Conservation (phyloP, 2,329 filamentous ascomycete species). For the Cercospora berteroae region DNA sequence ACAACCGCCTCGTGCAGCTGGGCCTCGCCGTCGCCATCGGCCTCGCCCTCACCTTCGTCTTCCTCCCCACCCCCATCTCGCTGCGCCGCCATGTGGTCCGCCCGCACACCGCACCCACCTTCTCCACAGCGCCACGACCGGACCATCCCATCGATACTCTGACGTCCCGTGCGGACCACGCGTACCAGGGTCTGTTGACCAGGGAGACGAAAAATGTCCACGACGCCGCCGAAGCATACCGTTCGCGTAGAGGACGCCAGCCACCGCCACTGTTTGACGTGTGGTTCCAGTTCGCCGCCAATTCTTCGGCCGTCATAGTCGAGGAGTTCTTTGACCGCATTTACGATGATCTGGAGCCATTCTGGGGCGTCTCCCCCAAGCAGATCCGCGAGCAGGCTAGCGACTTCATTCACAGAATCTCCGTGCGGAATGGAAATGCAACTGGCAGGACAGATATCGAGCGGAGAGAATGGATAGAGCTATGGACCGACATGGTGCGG, state of each 20-base stretch:
- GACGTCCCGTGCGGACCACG: slow-evolving; percentile 37
- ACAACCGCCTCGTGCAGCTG: slow-evolving; percentile 36
- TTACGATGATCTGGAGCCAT: slow-evolving; percentile 50
- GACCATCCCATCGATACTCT: slow-evolving; percentile 44
- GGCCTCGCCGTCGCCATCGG: slow-evolving; percentile 28
- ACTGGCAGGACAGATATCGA: slow-evolving; percentile 33
- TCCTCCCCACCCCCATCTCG: slow-evolving; percentile 26
- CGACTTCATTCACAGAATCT: slow-evolving; percentile 41
- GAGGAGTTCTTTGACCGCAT: slow-evolving; percentile 55
- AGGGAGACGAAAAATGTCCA: slow-evolving; percentile 41
- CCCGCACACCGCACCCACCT: slow-evolving; percentile 11
- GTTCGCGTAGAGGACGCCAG: slow-evolving; percentile 46
- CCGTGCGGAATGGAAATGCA: slow-evolving; percentile 42
- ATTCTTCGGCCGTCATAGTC: slow-evolving; percentile 45
- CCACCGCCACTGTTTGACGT: slow-evolving; percentile 52
- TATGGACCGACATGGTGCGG: slow-evolving; percentile 44
- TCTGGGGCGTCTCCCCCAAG: slow-evolving; percentile 48
- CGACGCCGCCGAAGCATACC: slow-evolving; percentile 45
- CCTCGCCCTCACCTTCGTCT: slow-evolving; percentile 24
- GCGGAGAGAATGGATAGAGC: slow-evolving; percentile 40
- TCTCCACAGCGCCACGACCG: slow-evolving; percentile 21
- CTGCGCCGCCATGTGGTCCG: slow-evolving; percentile 7
- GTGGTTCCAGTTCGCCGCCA: slow-evolving; percentile 49
- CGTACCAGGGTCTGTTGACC: slow-evolving; percentile 35
- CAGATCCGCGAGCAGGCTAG: slow-evolving; percentile 45